phyloP scores from a whole-genome alignment of 345 rosid species.

The Salix dunnii region DNA sequence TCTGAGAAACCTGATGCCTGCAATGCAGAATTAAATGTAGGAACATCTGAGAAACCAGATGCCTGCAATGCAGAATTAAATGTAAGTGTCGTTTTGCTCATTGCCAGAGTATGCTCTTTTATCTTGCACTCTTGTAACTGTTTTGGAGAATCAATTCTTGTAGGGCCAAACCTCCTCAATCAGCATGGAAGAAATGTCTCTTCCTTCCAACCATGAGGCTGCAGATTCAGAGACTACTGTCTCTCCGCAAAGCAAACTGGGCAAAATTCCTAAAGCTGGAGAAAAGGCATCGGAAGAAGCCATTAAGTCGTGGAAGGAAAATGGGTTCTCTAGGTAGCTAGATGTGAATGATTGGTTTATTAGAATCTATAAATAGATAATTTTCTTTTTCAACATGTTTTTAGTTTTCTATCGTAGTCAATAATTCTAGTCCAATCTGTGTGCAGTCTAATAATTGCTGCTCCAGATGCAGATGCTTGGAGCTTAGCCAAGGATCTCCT shows the following conservation, averaged over 20 bases:
- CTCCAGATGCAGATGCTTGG: slow-evolving; percentile 84
- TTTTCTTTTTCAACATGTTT: background rate
- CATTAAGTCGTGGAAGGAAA: slow-evolving; percentile 62
- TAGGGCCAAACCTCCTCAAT: slow-evolving; percentile 47
- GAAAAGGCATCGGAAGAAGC: slow-evolving; percentile 63
- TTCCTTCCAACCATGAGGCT: slow-evolving; percentile 38
- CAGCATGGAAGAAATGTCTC: slow-evolving; percentile 34
- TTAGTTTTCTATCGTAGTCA: background rate
- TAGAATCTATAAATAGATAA: background rate
- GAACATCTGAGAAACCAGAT: slow-evolving; percentile 24
- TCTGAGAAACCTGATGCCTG: slow-evolving; percentile 21
- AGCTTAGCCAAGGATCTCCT: slow-evolving; percentile 55
- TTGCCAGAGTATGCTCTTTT: background rate
- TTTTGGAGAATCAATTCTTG: slow-evolving; percentile 11
- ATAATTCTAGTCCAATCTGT: slow-evolving; percentile 9
- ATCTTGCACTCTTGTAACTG: slow-evolving; percentile 4
- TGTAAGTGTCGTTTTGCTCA: slow-evolving; percentile 31
- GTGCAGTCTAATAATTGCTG: slow-evolving; percentile 77
- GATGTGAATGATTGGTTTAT: slow-evolving; percentile 5
- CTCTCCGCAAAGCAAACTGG: slow-evolving; percentile 26
- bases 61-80: slow-evolving; percentile 28
- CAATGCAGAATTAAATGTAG: slow-evolving; percentile 42
- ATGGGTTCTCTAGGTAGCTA: slow-evolving; percentile 82
- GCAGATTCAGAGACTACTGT: slow-evolving; percentile 21
- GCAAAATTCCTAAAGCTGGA: slow-evolving; percentile 68